Evolutionary conservation across 192 early-diverging fungal species (phyloP), one percentile per base, ranked within the genome.

Genomic region (Funneliformis mosseae): DNA sequence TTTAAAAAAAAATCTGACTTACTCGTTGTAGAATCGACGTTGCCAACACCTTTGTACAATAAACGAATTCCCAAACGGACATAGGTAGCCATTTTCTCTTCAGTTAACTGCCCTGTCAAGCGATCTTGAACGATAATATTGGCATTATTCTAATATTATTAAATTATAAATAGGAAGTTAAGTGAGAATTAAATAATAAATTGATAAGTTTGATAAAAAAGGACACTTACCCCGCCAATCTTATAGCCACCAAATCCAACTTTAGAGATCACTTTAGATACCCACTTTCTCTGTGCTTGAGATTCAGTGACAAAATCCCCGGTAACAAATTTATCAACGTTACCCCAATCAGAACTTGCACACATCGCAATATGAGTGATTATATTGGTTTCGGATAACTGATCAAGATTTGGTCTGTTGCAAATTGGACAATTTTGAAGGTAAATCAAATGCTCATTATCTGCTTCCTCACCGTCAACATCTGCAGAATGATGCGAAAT

Each of bases 101-200:
- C 93, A 23, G 90, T 72, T 41, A 94, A 83, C 42, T 88, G 88
- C 3, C 94, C 94, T 12, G 90, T 91, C 43, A 68, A 43, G 16
- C 94, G 88, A 72, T 95, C 91, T 81, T 93, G 90, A 4, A 93
- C 91, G 66, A 95, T 90, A 64, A 95, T 95, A 76, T 93, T 94
- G 55, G 93, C 92, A 84, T 90, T 88, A 74, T 86, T 91, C 85
- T 90, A 43, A 62, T 2, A 64, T 8, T 14, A 39, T 42, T 5
- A 74, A 5, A 55, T 64, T 18, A 16, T 23, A 25, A 68, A 46
- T 68, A 25, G 69, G 2, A 9, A 38, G 0, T 6, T 43, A 21
- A 28, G 48, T 5, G 11, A 68, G 50, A 67, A 75, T 18, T n/a
- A 69, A 62, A 16, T 16, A 81, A 85, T 81, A 79, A 71, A 33